phyloP scores from a whole-genome alignment of 495 filamentous ascomycete genomes.

The Hypomontagnella monticulosa region DNA sequence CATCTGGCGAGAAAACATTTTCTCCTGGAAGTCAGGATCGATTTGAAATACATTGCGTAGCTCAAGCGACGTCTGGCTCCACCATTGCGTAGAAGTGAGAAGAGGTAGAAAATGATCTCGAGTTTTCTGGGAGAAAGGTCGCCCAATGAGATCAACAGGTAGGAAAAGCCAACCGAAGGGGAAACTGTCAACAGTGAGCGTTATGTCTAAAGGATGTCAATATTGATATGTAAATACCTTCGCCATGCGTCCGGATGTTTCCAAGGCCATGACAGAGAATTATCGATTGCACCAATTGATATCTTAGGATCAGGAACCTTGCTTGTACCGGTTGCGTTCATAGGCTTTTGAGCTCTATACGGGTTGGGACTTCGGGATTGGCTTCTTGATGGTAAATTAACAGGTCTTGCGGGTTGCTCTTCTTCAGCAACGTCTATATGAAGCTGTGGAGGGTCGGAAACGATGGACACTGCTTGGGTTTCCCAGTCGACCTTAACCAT shows the following conservation, averaged over 20 bases:
- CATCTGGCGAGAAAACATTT: slow-evolving; percentile 96
- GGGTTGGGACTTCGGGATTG: slow-evolving; percentile 63
- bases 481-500: slow-evolving; percentile 97
- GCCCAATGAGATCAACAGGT: slow-evolving; percentile 93
- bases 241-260: slow-evolving; percentile 95
- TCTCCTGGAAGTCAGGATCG: slow-evolving; percentile 95
- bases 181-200: slow-evolving; percentile 66
- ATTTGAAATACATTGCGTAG: slow-evolving; percentile 85
- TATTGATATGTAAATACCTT: slow-evolving; percentile 47
- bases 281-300: slow-evolving; percentile 92
- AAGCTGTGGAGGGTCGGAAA: slow-evolving; percentile 79
- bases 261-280: slow-evolving; percentile 98
- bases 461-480: slow-evolving; percentile 81
- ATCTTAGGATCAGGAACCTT: slow-evolving; percentile 67
- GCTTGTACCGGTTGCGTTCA: slow-evolving; percentile 74
- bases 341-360: slow-evolving; percentile 82
- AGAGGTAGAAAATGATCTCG: slow-evolving; percentile 93
- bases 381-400: slow-evolving; percentile 59
- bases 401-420: slow-evolving; percentile 63
- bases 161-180: slow-evolving; percentile 99
- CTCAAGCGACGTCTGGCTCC: slow-evolving; percentile 90
- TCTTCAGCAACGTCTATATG: slow-evolving; percentile 60
- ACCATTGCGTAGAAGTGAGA: slow-evolving; percentile 93
- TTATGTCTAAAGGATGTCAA: not conserved
- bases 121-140: slow-evolving; percentile 93